These are phyloP conservation scores for Cucurbita moschata DNA, from an alignment of 306 rosid species.

Conservation along the genomic window DNA sequence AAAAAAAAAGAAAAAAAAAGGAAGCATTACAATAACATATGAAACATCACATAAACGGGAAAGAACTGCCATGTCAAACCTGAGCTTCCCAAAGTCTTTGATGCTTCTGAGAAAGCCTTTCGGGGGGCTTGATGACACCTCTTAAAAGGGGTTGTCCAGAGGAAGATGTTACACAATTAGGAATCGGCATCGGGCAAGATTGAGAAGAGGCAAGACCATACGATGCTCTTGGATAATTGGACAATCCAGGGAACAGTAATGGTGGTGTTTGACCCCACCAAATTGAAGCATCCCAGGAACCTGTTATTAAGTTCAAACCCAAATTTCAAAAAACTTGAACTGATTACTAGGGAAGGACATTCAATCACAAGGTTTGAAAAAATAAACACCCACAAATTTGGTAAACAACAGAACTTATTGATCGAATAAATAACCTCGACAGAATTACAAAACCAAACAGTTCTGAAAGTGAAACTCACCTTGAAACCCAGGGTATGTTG, in stretches of 20 bases:
- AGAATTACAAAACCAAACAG: background rate
- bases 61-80: slow-evolving; percentile 11
- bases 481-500: slow-evolving; percentile 24
- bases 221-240: slow-evolving; percentile 20
- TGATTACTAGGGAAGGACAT: background rate
- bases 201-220: slow-evolving; percentile 15
- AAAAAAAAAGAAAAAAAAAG: background rate
- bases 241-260: slow-evolving; percentile 16
- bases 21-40: background rate
- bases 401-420: too few relatives aligned
- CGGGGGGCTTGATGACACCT: slow-evolving; percentile 18
- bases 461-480: slow-evolving; percentile 17
- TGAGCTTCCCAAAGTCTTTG: slow-evolving; percentile 45
- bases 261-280: slow-evolving; percentile 38
- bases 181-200: background rate
- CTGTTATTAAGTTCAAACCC: slow-evolving; percentile 17
- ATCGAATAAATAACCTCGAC: background rate
- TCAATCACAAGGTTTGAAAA: background rate
- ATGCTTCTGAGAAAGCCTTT: slow-evolving; percentile 31
- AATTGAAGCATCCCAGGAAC: slow-evolving; percentile 28
- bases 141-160: slow-evolving; percentile 8
- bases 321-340: slow-evolving; percentile 1
- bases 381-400: background rate
- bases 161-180: background rate
- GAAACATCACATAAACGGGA: background rate